Evolutionary conservation across 495 filamentous ascomycete species (phyloP), one percentile per base, ranked within the genome.

Genomic region (Echria macrotheca): DNA sequence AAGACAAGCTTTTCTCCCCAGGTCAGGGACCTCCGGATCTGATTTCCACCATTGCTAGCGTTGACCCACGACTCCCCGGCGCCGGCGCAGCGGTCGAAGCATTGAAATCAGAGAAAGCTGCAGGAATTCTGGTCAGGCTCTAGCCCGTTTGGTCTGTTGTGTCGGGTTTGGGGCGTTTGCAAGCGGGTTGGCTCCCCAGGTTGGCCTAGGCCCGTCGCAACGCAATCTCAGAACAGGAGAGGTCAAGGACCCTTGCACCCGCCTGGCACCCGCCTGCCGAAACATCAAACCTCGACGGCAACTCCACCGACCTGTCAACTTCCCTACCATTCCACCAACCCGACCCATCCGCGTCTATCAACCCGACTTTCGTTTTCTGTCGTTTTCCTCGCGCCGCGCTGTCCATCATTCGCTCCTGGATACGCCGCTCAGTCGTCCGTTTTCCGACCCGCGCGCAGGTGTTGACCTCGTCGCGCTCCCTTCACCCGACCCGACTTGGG

Each of bases 281-380:
- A 60, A 57, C 54, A 47, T 44, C 46, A 50, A 49, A 51, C 22
- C 50, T 33, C 45, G 45, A 49, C 37, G 40, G 28, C 50, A 49
- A 45, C 44, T 32, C 35, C 33, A 32, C n/a, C 25, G 18, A 32
- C 42, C 42, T 11, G 17, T 17, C 9, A 32, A 32, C 42, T 15
- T 29, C 42, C 23, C 14, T 29, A 15, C 31, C 24, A 14, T 9
- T 15, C 44, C 33, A 17, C 33, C 32, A 39, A 48, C 45, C 33
- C 50, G 36, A 41, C 50, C 36, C 42, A 47, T 26, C 49, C 49
- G 42, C 35, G 42, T 24, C 24, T 36, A 14, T 29, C n/a, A n/a
- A n/a, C n/a, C 21, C 35, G 19, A 24, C 4, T 28, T 35, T 3
- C 49, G 18, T 35, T 25, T 23, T 23, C 32, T 23, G n/a, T 39